Evolutionary conservation across 2,329 filamentous ascomycete genomes (phyloP), one percentile per base, ranked within the genome.

Genomic region (Bipolaris bicolor): DNA sequence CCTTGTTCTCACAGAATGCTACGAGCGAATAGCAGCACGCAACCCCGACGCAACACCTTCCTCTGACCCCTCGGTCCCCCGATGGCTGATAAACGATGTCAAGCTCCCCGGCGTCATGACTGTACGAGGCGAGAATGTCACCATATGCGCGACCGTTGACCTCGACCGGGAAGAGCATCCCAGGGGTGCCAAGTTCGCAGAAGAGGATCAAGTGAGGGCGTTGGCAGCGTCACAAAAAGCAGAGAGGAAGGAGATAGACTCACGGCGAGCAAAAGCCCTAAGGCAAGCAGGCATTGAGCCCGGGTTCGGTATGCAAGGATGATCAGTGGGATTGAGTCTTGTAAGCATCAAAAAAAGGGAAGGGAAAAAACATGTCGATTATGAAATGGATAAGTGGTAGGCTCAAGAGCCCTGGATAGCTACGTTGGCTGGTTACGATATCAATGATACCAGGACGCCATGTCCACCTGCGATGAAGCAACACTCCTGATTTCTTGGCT

Each of bases 61-160:
- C 2, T 53, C 64, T 31, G 64, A 69, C 24, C 60, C 66, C 15
- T 63, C 66, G 9, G 56, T 66, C 2, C 70, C 71, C 7, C 66
- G 66, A n/a, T 76, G 73, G 73, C 72, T 96, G 49, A 98, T 92
- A 75, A 91, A 92, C 59, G 95, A 99, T 75, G 86, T 96, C 58
- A 83, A 87, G 10, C 87, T 92, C 56, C 88, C 92, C 53, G 95
- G 95, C 48, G 87, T 96, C 62, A 98, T 95, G 79, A 85, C 98
- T 34, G 91, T 99, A 44, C 85, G 95, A 57, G 95, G 95, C 66
- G 95, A 99, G 80, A 99, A 99, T 76, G 95, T 99, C n/a, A 83
- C 97, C 49, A 82, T 99, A 43, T 84, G 98, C 16, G 95, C 95
- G 36, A 96, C 98, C 78, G 96, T 99, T 69, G 95, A 99, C 76